Conservation (phyloP, 2,329 filamentous ascomycete genomes). For the Colletotrichum tofieldiae region DNA sequence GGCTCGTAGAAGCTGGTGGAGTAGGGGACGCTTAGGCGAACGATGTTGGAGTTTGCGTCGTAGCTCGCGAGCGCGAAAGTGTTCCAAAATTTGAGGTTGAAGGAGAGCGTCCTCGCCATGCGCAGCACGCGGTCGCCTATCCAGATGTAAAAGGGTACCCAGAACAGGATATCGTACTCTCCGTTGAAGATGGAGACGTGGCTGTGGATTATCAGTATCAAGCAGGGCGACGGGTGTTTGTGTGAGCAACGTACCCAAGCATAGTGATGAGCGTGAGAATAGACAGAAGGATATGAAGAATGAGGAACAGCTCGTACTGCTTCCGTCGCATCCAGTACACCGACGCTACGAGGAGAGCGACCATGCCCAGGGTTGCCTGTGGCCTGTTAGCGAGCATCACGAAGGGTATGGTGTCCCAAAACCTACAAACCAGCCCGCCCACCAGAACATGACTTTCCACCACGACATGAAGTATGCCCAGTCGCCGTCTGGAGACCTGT, state of each 20-base stretch:
- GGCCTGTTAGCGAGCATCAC: neutral
- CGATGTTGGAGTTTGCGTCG: conserved; percentile 57
- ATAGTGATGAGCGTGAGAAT: conserved; percentile 65
- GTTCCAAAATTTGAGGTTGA: conserved; percentile 57
- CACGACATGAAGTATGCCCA: conserved; percentile 55
- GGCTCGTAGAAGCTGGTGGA: conserved; percentile 53
- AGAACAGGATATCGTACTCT: conserved; percentile 65
- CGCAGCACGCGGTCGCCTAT: conserved; percentile 64
- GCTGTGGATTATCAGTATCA: conserved; percentile 47
- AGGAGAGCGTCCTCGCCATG: conserved; percentile 57
- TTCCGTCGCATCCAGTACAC: conserved; percentile 66
- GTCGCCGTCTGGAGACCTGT: conserved; percentile 53
- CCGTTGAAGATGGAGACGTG: conserved; percentile 69
- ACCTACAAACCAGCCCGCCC: conserved; percentile 63
- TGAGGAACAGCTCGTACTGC: conserved; percentile 67
- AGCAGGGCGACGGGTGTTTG: neutral
- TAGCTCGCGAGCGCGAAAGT: conserved; percentile 55
- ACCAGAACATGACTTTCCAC: conserved; percentile 64
- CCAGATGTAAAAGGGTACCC: conserved; percentile 66
- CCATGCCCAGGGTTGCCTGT: conserved; percentile 63
- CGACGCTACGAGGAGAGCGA: conserved; percentile 62
- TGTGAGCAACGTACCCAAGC: conserved; percentile 62
- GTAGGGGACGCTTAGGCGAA: conserved; percentile 58
- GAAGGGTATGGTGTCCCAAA: neutral
- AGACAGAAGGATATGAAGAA: conserved; percentile 67